Evolutionary conservation across 306 rosid genomes (phyloP), one percentile per base, ranked within the genome.

Genomic region (Vicia faba): DNA sequence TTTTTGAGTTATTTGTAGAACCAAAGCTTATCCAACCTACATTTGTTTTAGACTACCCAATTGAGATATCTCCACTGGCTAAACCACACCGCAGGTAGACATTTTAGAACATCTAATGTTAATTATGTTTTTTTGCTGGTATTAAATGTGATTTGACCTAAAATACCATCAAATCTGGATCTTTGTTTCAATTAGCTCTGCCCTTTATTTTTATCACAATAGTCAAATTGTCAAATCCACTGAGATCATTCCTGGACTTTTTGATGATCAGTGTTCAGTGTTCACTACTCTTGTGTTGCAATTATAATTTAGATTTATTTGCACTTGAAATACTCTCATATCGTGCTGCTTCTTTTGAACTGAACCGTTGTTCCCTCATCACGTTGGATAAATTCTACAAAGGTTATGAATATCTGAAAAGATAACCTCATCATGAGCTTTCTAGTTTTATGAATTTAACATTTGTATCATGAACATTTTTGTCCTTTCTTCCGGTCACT

Each of bases 41-140:
- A 57, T 93, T 93, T 83, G 99, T 93, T 48, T 79, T 93, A 80
- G 97, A 93, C 85, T 93, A 93, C 75, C 99, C 99, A 38, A 68
- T 93, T 64, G 97, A 93, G 87, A 80, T 93, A 82, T 93, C 99
- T 77, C 97, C 99, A 23, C 75, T 93, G 73, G 99, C 99, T 62
- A 93, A 93, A 78, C 96, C 97, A 69, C 99, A 93, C 75, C 77
- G 91, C 72, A 93, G 99, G 99, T 90, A 83, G 65, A 50, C 51
- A 54, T 63, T 41, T 58, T 9, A 29, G 66, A 72, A 66, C 13
- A 5, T 36, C 6, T 71, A 59, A 68, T 74, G 5, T 56, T 81
- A 48, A 60, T 56, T 15, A 29, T 65, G 18, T 48, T 16, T 8
- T 45, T 48, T 55, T 66, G 20, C 65, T 60, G 57, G 40, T 67